Percentiles rank a stretch among this genome's conserved stretches.
phyloP scores from a whole-genome alignment of 140 eudicot genomes.

The Senecio squalidus region DNA sequence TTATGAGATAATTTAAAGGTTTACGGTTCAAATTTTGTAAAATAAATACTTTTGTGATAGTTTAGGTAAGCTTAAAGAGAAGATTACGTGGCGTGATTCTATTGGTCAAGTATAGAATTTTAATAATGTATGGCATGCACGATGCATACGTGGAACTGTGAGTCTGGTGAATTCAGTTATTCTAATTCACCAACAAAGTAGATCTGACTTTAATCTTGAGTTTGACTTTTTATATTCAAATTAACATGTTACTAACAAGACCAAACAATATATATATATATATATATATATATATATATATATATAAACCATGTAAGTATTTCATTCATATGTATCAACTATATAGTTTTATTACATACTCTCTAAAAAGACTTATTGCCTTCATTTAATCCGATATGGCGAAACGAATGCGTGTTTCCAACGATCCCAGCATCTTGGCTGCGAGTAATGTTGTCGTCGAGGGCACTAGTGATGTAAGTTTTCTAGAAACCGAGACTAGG shows the following conservation, averaged over 20 bases:
- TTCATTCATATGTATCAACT: too few relatives aligned
- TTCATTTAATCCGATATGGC: slow-evolving; percentile 16
- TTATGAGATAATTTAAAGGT: too few relatives aligned
- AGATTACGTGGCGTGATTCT: slow-evolving; percentile 31
- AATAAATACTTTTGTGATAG: too few relatives aligned
- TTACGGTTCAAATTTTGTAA: too few relatives aligned
- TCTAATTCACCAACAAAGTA: slow-evolving; percentile 11
- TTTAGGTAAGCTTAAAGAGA: too few relatives aligned
- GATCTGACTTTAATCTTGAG: slow-evolving; percentile 16
- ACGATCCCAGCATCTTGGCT: slow-evolving; percentile 11
- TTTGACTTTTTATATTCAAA: slow-evolving; percentile 2
- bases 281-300: too few relatives aligned
- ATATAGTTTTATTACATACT: too few relatives aligned
- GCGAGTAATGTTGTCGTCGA: not conserved
- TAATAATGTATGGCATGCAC: slow-evolving; percentile 47
- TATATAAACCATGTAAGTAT: too few relatives aligned
- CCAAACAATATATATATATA: slow-evolving; percentile 17
- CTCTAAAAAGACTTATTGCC: slow-evolving; percentile 27
- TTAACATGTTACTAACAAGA: not conserved
- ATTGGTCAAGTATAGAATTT: slow-evolving; percentile 24
- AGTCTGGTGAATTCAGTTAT: slow-evolving; percentile 20
- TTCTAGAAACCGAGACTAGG: slow-evolving; percentile 44
- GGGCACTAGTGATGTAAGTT: too few relatives aligned
- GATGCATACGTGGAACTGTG: slow-evolving; percentile 33
- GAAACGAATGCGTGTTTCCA: slow-evolving; percentile 11